Percentiles rank a stretch among this genome's conserved stretches.
phyloP scores from a whole-genome alignment of 805 yeast genomes.

The Vanderwaltozyma verrucispora region DNA sequence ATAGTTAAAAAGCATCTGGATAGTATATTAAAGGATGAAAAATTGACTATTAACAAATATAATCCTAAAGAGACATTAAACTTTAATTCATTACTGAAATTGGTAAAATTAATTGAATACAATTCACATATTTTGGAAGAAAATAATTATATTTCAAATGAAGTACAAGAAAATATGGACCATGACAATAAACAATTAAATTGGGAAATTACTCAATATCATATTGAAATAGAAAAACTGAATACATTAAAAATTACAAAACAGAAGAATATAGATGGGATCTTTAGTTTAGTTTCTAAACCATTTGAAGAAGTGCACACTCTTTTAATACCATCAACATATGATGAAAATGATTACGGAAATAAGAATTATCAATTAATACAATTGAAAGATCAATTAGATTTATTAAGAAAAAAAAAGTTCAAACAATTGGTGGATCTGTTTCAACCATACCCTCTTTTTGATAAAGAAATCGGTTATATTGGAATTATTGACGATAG shows the following conservation, averaged over 20 bases:
- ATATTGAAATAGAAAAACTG: conserved; percentile 5
- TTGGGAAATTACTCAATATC: conserved; percentile 4
- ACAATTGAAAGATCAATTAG: conserved; percentile 10
- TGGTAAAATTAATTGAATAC: conserved; percentile 24
- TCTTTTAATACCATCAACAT: neutral
- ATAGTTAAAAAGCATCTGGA: no score
- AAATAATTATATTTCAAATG: conserved; percentile 6
- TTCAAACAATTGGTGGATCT: conserved; percentile 12
- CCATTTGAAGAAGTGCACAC: no score
- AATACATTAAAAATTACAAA: conserved; percentile 1
- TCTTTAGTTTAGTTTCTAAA: neutral
- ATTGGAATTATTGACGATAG: neutral
- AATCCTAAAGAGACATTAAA: conserved; percentile 17
- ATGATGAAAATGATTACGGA: conserved; percentile 17
- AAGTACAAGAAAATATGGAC: conserved; percentile 7
- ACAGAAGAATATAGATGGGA: neutral
- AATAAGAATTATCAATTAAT: conserved; percentile 15
- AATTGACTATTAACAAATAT: no score
- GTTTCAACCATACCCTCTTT: conserved; percentile 8
- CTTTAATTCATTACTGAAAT: conserved; percentile 19
- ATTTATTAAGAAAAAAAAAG: conserved; percentile 10
- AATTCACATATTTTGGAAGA: conserved; percentile 16
- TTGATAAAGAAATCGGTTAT: conserved; percentile 2
- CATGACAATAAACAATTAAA: neutral
- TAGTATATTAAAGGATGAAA: no score